phyloP scores from a whole-genome alignment of 495 filamentous ascomycete genomes.

The Trichoderma gamsii region DNA sequence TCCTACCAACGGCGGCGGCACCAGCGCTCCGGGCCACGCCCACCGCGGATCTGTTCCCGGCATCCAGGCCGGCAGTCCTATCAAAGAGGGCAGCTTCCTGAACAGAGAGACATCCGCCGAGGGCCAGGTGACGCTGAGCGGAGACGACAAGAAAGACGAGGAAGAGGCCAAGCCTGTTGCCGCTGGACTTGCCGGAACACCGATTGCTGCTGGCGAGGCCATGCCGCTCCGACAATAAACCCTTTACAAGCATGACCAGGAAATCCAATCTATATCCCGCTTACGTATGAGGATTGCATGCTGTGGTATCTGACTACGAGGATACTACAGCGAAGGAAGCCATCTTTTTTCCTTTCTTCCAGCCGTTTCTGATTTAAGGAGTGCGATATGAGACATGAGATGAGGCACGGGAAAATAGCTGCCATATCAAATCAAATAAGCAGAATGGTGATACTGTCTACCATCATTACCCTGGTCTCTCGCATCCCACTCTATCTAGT shows the following conservation, averaged over 20 bases:
- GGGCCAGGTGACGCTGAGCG: constrained; percentile 34
- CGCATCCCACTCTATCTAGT: too few relatives aligned
- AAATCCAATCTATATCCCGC: not conserved
- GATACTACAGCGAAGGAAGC: not conserved
- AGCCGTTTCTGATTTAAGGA: too few relatives aligned
- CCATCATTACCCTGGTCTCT: too few relatives aligned
- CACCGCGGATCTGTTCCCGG: constrained; percentile 43
- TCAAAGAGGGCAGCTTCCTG: constrained; percentile 81
- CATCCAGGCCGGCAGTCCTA: constrained; percentile 64
- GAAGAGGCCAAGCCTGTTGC: not conserved
- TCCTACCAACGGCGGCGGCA: constrained; percentile 48
- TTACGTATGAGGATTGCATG: not conserved
- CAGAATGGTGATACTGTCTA: too few relatives aligned
- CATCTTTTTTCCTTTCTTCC: not conserved
- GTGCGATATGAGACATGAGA: too few relatives aligned
- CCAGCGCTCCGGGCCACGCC: constrained; percentile 36
- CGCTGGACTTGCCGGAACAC: not conserved
- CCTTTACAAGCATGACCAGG: not conserved
- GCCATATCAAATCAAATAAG: too few relatives aligned
- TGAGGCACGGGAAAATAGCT: too few relatives aligned
- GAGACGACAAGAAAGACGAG: constrained; percentile 4
- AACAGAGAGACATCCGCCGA: constrained; percentile 70
- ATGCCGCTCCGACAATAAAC: constrained; percentile 5
- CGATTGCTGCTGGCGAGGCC: not conserved
- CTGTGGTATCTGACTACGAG: not conserved